Conservation (phyloP, 1,284 basidiomycete species). For the Rhodotorula sp. region DNA sequence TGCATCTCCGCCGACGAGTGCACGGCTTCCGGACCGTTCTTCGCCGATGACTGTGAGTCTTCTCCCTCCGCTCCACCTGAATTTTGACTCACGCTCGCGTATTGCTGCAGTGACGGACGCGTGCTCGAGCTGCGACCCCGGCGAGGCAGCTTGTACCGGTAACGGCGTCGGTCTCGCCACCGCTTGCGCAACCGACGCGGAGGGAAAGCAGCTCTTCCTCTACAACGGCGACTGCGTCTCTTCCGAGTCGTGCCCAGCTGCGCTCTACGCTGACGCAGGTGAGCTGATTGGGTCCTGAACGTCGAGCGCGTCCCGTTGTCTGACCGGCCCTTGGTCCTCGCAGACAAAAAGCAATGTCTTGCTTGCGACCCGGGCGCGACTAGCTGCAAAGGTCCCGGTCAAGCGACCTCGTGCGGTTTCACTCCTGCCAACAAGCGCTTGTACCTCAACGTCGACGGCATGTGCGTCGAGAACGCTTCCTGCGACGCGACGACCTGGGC, state of each 20-base stretch:
- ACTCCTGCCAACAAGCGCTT: neutral
- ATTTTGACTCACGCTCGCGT: neutral
- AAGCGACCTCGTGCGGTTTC: neutral
- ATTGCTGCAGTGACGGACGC: neutral
- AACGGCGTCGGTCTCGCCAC: neutral
- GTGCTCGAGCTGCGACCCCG: neutral
- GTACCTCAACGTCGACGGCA: slow-evolving; percentile 8
- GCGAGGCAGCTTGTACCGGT: neutral
- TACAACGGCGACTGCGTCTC: slow-evolving; percentile 3
- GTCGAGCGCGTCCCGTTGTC: neutral
- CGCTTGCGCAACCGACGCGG: neutral
- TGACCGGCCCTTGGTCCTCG: neutral
- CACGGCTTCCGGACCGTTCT: neutral
- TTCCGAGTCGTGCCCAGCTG: neutral
- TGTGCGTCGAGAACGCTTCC: neutral
- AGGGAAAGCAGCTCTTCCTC: slow-evolving; percentile 6
- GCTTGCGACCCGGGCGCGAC: slow-evolving; percentile 2
- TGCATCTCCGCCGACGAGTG: neutral
- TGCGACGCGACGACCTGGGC: slow-evolving; percentile 4
- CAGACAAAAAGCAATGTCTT: neutral
- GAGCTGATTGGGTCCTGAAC: neutral
- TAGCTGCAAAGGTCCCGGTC: slow-evolving; percentile 1
- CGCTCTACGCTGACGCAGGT: neutral
- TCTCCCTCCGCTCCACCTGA: neutral
- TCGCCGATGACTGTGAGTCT: neutral